Percentiles rank a stretch among this genome's conserved stretches.
Conservation (phyloP, 2,329 filamentous ascomycete genomes). For the Neonectria coccinea region DNA sequence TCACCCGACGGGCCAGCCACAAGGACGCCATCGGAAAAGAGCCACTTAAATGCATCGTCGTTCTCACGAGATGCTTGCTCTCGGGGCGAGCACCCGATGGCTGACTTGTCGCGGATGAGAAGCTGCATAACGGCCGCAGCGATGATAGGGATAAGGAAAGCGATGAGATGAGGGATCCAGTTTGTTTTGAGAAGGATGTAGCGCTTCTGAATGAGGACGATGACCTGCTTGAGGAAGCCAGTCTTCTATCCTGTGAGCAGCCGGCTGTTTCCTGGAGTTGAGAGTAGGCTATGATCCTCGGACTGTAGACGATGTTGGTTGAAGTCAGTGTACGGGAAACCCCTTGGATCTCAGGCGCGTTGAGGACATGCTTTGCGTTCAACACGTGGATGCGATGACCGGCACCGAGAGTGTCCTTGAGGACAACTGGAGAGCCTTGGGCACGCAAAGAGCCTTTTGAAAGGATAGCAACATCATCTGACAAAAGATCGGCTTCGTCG, state of each 20-base stretch:
- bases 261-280: too few species aligned
- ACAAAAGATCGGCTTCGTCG: slow-evolving; percentile 90
- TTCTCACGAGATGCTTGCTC: slow-evolving; percentile 55
- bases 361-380: slow-evolving; percentile 40
- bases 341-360: slow-evolving; percentile 72
- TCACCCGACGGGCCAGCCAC: too few species aligned
- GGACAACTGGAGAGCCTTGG: slow-evolving; percentile 83
- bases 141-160: slow-evolving; percentile 81
- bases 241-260: slow-evolving; percentile 37
- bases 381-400: slow-evolving; percentile 76
- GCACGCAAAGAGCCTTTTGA: slow-evolving; percentile 87
- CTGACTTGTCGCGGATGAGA: slow-evolving; percentile 71
- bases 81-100: slow-evolving; percentile 63
- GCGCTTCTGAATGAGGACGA: slow-evolving; percentile 82
- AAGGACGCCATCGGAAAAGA: too few species aligned
- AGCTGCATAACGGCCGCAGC: slow-evolving; percentile 85
- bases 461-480: slow-evolving; percentile 88
- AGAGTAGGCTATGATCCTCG: too few species aligned
- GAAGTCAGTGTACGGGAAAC: slow-evolving; percentile 63
- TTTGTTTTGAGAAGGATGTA: slow-evolving; percentile 82
- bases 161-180: slow-evolving; percentile 79
- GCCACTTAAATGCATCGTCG: too few species aligned
- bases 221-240: slow-evolving; percentile 74
- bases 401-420: slow-evolving; percentile 84
- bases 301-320: slow-evolving; percentile 75